phyloP scores from a whole-genome alignment of 2,329 filamentous ascomycete species.

The Knoxdaviesia capensis region DNA sequence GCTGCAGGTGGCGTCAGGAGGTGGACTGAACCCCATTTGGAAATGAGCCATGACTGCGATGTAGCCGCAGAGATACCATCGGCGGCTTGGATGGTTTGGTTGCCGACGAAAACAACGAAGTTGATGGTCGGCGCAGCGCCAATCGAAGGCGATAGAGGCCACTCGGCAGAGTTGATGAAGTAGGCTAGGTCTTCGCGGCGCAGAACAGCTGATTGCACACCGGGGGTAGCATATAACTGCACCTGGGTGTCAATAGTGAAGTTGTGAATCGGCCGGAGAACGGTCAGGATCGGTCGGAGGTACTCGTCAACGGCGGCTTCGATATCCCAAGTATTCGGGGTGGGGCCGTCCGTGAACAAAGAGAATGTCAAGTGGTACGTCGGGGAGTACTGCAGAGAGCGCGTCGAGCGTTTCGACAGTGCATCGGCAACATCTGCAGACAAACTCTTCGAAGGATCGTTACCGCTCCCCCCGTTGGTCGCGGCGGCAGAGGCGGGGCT shows the following conservation, averaged over 20 bases:
- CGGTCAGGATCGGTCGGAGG: constrained; percentile 60
- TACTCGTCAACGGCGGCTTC: constrained; percentile 63
- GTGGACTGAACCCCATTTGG: constrained; percentile 73
- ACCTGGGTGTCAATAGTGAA: constrained; percentile 95
- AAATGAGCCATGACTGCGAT: constrained; percentile 66
- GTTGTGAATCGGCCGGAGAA: constrained; percentile 69
- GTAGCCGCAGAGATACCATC: constrained; percentile 16
- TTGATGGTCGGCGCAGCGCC: constrained; percentile 87
- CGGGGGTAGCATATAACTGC: constrained; percentile 67
- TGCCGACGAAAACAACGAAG: constrained; percentile 79
- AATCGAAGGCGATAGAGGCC: constrained; percentile 88
- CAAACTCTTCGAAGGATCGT: constrained; percentile 7
- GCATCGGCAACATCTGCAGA: constrained; percentile 31
- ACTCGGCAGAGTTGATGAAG: constrained; percentile 95
- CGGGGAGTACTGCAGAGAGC: constrained; percentile 76
- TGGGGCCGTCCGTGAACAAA: constrained; percentile 61
- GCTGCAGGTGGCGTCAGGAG: constrained; percentile 28
- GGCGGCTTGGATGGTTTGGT: constrained; percentile 43
- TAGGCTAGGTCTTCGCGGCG: constrained; percentile 75
- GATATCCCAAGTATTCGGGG: constrained; percentile 80
- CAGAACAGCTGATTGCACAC: constrained; percentile 43
- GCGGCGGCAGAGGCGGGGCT: constrained; percentile 29
- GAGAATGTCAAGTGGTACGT: constrained; percentile 95
- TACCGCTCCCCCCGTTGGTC: constrained; percentile 14
- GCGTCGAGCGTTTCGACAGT: constrained; percentile 51